These are phyloP conservation scores for Oxyria digyna DNA, from an alignment of 148 eudicot genomes.

Conservation along the genomic window DNA sequence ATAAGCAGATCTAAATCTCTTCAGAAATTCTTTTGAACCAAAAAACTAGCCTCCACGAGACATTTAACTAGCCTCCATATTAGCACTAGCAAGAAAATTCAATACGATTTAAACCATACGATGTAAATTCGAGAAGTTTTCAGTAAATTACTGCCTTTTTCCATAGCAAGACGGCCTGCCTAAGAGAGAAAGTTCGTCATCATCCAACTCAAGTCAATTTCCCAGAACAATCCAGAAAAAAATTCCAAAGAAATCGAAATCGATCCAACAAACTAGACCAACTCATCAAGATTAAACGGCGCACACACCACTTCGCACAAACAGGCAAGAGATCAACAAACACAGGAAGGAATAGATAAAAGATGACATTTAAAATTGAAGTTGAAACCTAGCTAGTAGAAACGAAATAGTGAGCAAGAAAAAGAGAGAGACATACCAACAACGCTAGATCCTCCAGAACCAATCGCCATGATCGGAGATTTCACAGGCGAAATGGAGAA, in stretches of 20 bases:
- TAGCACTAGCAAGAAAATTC: neutral
- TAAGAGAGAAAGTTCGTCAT: neutral
- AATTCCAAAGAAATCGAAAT: neutral
- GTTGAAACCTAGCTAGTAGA: neutral
- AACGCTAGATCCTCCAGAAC: conserved; percentile 26
- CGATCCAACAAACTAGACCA: neutral
- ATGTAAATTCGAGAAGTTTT: neutral
- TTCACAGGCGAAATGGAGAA: neutral
- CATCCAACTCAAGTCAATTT: neutral
- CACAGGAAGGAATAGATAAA: neutral
- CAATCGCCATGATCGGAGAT: conserved; percentile 18
- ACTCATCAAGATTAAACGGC: neutral
- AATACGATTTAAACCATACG: no score
- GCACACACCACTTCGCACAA: neutral
- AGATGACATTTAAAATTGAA: neutral
- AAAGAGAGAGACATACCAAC: conserved; percentile 16
- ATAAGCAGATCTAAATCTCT: neutral
- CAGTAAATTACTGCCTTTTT: neutral
- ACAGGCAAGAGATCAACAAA: neutral
- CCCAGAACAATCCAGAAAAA: no score
- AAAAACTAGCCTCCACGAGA: neutral
- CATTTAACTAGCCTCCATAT: neutral
- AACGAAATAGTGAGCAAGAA: neutral
- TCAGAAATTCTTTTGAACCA: neutral
- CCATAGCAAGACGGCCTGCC: neutral